phyloP scores from a whole-genome alignment of 2,329 filamentous ascomycete species.

The Phaeosphaeriaceae sp. region DNA sequence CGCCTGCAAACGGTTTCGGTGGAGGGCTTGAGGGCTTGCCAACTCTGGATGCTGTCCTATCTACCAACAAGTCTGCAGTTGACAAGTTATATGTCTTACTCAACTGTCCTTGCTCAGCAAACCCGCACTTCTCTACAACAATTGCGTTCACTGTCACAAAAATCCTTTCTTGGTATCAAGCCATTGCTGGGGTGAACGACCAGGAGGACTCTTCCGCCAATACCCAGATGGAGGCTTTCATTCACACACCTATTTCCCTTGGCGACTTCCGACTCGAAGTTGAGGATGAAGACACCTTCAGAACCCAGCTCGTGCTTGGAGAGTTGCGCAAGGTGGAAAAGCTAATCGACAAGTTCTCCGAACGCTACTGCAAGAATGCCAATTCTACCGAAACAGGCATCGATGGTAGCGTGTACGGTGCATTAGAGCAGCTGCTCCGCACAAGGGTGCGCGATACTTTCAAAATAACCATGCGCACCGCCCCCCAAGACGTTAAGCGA shows the following conservation, averaged over 20 bases:
- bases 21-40: slow-evolving; percentile 33
- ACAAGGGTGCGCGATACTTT: slow-evolving; percentile 46
- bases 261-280: slow-evolving; percentile 31
- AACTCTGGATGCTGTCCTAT: slow-evolving; percentile 39
- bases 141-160: slow-evolving; percentile 44
- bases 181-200: slow-evolving; percentile 35
- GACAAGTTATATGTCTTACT: slow-evolving; percentile 43
- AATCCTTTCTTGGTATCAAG: slow-evolving; percentile 47
- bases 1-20: slow-evolving; percentile 33
- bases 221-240: slow-evolving; percentile 38
- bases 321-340: slow-evolving; percentile 47
- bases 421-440: slow-evolving; percentile 40
- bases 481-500: slow-evolving; percentile 44
- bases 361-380: slow-evolving; percentile 40
- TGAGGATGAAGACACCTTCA: slow-evolving; percentile 40
- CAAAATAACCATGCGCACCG: slow-evolving; percentile 45
- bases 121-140: slow-evolving; percentile 47
- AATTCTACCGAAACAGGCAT: slow-evolving; percentile 33
- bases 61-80: slow-evolving; percentile 42
- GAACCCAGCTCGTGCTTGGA: slow-evolving; percentile 40
- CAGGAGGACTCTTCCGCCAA: slow-evolving; percentile 22
- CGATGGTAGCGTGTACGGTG: slow-evolving; percentile 37
- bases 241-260: slow-evolving; percentile 31
- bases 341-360: slow-evolving; percentile 46
- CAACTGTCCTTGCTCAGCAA: slow-evolving; percentile 42